Evolutionary conservation across 257 asterid species (phyloP), one percentile per base, ranked within the genome.

Genomic region (Przewalskia tangutica): DNA sequence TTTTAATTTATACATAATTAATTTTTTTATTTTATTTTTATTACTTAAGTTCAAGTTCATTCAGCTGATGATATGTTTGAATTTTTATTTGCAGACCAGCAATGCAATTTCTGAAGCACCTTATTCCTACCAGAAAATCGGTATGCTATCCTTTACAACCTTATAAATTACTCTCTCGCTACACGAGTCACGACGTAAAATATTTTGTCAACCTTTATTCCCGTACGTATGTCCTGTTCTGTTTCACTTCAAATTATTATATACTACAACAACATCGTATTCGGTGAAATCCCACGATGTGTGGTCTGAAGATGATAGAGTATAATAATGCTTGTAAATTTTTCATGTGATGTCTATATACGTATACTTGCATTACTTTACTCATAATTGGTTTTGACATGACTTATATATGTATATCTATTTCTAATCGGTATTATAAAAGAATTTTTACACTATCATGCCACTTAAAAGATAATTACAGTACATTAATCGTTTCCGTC

Each of bases 31-130:
- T 0, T 3, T 3, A 38, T 3, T 4, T 4, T 3, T 38, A 10
- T 27, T 17, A 7, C 20, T 6, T 73, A 50, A 23, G 12, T 48
- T 73, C 8, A 73, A 48, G 8, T 46, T 71, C 18, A 0, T 50
- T 48, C 17, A 32, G 32, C 11, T 70, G 2, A 14, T 23, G 36
- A 53, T 5, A 34, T 38, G 42, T 59, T 60, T 67, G 56, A 23
- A 23, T 55, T 13, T 50, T 46, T 27, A 27, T 54, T 79, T 85
- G 89, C 97, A 93, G 97, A 60, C 83, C 54, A 60, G 83, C 83
- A 59, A 82, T 8, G 85, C 76, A 36, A 85, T 71, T 68, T 36
- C 89, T 66, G 88, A 55, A 83, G 62, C 73, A 62, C 81, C 81
- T 75, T 10, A 62, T 40, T 46, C 44, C 84, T 5, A 27, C 80